phyloP scores from a whole-genome alignment of 208 protist genomes.

The Trypanosoma avium region DNA sequence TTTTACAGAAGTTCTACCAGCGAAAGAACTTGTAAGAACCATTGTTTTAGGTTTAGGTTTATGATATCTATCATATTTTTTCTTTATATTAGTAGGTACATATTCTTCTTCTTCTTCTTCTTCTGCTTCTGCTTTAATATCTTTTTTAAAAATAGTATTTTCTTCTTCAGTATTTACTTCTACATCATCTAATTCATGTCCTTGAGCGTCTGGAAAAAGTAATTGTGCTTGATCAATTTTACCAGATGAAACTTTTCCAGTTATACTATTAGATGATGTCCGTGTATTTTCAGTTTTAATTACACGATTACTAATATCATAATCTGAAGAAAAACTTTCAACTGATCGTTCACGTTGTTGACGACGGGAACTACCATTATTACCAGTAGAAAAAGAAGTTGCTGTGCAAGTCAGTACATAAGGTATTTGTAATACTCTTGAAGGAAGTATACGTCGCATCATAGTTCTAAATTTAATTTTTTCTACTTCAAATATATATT shows the following conservation, averaged over 20 bases:
- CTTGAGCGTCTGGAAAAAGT: conserved; percentile 32
- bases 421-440: background rate
- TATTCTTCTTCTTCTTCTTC: conserved; percentile 17
- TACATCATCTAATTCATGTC: conserved; percentile 17
- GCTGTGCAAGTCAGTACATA: background rate
- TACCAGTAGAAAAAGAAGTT: conserved; percentile 4
- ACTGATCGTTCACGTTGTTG: conserved; percentile 1
- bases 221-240: conserved; percentile 10
- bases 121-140: background rate
- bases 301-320: background rate
- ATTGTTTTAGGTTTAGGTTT: conserved; percentile 48
- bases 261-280: background rate
- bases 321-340: background rate
- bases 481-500: conserved; percentile 5
- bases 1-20: conserved; percentile 5
- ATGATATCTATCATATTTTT: conserved; percentile 50
- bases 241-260: background rate
- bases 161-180: background rate
- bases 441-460: conserved; percentile 28
- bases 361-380: background rate
- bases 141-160: background rate
- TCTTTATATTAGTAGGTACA: conserved; percentile 51
- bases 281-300: background rate
- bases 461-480: conserved; percentile 7
- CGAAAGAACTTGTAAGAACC: conserved; percentile 64